phyloP scores from a whole-genome alignment of 2,329 filamentous ascomycete species.

The Albophoma yamanashiensis region DNA sequence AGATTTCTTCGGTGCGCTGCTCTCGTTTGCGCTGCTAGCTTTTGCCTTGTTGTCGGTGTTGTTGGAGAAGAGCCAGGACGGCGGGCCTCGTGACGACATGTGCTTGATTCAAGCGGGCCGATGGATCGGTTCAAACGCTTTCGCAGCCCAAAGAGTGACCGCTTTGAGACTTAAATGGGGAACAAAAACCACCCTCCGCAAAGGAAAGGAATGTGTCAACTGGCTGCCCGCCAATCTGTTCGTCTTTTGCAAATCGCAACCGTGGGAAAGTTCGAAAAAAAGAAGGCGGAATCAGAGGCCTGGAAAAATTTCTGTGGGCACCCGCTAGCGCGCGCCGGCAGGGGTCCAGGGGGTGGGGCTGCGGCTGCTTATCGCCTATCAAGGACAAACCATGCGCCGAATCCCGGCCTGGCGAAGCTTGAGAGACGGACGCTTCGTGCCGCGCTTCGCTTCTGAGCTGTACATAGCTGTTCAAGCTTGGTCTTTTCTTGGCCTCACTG shows the following conservation, averaged over 20 bases:
- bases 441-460: not conserved
- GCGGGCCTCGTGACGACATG: constrained; percentile 24
- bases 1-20: constrained; percentile 3
- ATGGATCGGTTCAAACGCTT: not conserved
- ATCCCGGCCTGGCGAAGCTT: constrained; percentile 1
- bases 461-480: not conserved
- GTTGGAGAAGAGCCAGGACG: constrained; percentile 33
- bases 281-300: not conserved
- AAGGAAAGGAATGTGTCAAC: not conserved
- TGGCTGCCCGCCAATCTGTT: not conserved
- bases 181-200: not conserved
- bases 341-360: constrained; percentile 3
- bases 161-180: not conserved
- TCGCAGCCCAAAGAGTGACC: not conserved
- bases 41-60: constrained; percentile 15
- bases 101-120: constrained; percentile 5
- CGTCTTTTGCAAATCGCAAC: not conserved
- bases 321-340: not conserved
- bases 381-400: constrained; percentile 6
- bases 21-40: not conserved
- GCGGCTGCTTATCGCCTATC: constrained; percentile 9
- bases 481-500: not conserved
- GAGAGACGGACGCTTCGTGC: too few species aligned
- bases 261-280: not conserved
- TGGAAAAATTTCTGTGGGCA: constrained; percentile 4